Evolutionary conservation across 169 alveolate species (phyloP).

Genomic region (Eimeria sp.): DNA sequence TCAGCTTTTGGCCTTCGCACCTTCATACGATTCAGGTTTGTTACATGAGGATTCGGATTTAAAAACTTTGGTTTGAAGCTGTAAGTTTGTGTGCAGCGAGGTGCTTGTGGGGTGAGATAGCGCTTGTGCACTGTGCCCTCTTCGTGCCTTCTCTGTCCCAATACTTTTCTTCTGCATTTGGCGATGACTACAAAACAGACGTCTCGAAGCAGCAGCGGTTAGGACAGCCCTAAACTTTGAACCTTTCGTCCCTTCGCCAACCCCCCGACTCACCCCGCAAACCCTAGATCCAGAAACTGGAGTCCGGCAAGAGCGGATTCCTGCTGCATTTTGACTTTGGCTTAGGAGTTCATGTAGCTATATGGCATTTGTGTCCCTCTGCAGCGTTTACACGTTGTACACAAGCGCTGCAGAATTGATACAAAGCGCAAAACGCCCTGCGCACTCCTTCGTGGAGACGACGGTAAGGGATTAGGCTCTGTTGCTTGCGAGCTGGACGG

Average conservation of each 20-base stretch:
- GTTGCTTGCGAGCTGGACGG: neutral
- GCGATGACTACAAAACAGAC: slow-evolving; percentile 40
- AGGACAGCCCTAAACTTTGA: neutral
- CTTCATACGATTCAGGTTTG: neutral
- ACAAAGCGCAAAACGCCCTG: slow-evolving; percentile 65
- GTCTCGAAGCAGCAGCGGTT: slow-evolving; percentile 51
- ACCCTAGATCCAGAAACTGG: neutral
- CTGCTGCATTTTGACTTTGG: neutral
- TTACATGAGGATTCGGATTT: neutral
- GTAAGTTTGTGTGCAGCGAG: slow-evolving; percentile 46
- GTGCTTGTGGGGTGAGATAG: slow-evolving; percentile 62
- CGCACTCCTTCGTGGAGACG: slow-evolving; percentile 74
- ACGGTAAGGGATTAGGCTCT: slow-evolving; percentile 25
- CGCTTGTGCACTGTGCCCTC: slow-evolving; percentile 66
- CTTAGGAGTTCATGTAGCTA: neutral
- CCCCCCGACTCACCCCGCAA: neutral
- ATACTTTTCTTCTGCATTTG: slow-evolving; percentile 72
- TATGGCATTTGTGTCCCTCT: neutral
- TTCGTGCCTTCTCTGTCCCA: slow-evolving; percentile 62
- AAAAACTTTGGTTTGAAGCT: neutral
- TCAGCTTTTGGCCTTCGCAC: neutral
- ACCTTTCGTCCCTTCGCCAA: neutral
- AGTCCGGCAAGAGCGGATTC: neutral
- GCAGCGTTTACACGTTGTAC: slow-evolving; percentile 40
- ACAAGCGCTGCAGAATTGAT: slow-evolving; percentile 53